phyloP scores from a whole-genome alignment of 2,329 filamentous ascomycete species.

The Zasmidium citrigriseum region DNA sequence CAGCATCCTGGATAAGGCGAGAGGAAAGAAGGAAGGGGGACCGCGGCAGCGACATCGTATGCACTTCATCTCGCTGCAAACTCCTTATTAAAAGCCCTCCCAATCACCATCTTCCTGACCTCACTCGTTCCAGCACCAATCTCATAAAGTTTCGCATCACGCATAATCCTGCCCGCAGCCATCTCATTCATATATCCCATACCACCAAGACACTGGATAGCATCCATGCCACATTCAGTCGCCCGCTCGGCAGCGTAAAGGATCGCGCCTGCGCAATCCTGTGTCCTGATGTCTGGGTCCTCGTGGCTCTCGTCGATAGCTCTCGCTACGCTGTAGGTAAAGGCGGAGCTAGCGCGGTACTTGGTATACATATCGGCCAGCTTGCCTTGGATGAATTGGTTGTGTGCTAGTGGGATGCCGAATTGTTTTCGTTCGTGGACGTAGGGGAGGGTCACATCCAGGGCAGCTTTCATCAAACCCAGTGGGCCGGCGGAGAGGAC shows the following conservation, averaged over 20 bases:
- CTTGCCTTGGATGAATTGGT: conserved; percentile 90
- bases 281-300: conserved; percentile 64
- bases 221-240: conserved; percentile 82
- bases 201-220: conserved; percentile 88
- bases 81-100: conserved; percentile 86
- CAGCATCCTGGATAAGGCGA: not conserved
- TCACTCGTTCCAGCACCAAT: conserved; percentile 97
- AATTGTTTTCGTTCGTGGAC: conserved; percentile 90
- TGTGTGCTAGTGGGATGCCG: conserved; percentile 79
- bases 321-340: conserved; percentile 81
- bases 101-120: conserved; percentile 91
- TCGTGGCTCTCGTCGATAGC: conserved; percentile 67
- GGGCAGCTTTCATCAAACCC: conserved; percentile 88
- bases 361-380: conserved; percentile 98
- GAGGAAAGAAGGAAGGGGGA: too few relatives aligned
- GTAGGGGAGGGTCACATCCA: conserved; percentile 86
- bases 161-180: conserved; percentile 78
- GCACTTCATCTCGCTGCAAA: conserved; percentile 47
- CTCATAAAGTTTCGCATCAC: conserved; percentile 84
- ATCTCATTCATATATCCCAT: conserved; percentile 98
- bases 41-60: not conserved
- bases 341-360: conserved; percentile 77
- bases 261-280: conserved; percentile 94
- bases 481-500: conserved; percentile 89
- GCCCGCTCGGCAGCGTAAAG: conserved; percentile 90